Evolutionary conservation across 2,329 filamentous ascomycete genomes (phyloP).

Genomic region (Pyrenophora tritici-repentis): DNA sequence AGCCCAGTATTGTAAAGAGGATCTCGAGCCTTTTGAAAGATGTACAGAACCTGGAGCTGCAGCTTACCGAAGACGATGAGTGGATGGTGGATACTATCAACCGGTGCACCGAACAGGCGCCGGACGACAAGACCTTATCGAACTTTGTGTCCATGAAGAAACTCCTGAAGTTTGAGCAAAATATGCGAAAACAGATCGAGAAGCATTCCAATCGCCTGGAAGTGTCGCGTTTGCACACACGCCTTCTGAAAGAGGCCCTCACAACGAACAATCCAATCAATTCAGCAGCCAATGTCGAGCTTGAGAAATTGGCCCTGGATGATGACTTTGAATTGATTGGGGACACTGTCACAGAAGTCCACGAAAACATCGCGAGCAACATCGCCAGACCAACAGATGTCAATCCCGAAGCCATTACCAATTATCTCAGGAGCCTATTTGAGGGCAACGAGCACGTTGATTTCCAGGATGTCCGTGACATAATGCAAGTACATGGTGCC

Average conservation of each 20-base stretch:
- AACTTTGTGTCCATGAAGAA: constrained; percentile 56
- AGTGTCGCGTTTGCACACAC: constrained; percentile 61
- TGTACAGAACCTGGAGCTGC: constrained; percentile 43
- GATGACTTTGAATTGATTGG: constrained; percentile 57
- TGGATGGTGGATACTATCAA: constrained; percentile 50
- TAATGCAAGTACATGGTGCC: constrained; percentile 20
- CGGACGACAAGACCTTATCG: constrained; percentile 60
- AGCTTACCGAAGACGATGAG: constrained; percentile 39
- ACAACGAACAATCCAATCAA: constrained; percentile 37
- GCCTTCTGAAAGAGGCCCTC: constrained; percentile 51
- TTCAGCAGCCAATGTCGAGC: constrained; percentile 7
- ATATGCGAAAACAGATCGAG: constrained; percentile 54
- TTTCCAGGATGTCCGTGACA: constrained; percentile 17
- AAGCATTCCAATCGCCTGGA: constrained; percentile 60
- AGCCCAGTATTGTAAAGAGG: constrained; percentile 35
- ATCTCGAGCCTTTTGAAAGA: constrained; percentile 45
- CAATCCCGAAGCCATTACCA: constrained; percentile 24
- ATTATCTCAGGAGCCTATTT: constrained; percentile 27
- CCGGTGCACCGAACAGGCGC: constrained; percentile 59
- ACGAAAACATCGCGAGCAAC: constrained; percentile 45
- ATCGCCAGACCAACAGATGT: constrained; percentile 23
- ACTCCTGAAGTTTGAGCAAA: constrained; percentile 54
- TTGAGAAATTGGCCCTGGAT: constrained; percentile 32
- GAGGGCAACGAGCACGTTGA: constrained; percentile 1
- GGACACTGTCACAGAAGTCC: constrained; percentile 59